phyloP scores from a whole-genome alignment of 371 early-diverging fungal genomes.

The Mucor velutinosus region DNA sequence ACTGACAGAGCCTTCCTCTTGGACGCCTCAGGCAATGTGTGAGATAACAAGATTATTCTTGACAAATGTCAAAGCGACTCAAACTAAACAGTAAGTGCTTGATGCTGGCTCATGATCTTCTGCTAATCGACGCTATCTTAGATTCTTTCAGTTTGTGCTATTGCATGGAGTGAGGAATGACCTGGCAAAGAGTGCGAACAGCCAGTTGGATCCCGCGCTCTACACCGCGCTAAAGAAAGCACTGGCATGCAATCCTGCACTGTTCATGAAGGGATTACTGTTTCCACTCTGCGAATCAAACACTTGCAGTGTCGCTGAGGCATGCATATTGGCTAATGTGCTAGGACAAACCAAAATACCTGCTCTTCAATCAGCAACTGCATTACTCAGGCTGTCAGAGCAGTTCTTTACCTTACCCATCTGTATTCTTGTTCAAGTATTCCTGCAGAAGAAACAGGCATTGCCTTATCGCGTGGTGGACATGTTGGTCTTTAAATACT shows the following conservation, averaged over 20 bases:
- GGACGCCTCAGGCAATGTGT: slow-evolving; percentile 94
- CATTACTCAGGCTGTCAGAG: slow-evolving; percentile 87
- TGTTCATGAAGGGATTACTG: slow-evolving; percentile 95
- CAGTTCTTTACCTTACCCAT: slow-evolving; percentile 89
- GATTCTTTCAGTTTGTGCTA: not conserved
- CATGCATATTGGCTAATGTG: slow-evolving; percentile 90
- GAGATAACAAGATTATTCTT: slow-evolving; percentile 93
- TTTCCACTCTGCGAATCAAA: slow-evolving; percentile 92
- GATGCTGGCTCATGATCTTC: not conserved
- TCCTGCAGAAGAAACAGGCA: slow-evolving; percentile 96
- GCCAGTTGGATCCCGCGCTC: slow-evolving; percentile 91
- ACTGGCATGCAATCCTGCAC: slow-evolving; percentile 88
- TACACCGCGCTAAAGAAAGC: slow-evolving; percentile 94
- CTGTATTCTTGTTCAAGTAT: slow-evolving; percentile 85
- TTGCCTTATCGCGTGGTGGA: slow-evolving; percentile 96
- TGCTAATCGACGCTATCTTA: not conserved
- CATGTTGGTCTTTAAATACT: slow-evolving; percentile 84
- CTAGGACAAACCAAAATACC: slow-evolving; percentile 73
- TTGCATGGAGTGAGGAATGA: not conserved
- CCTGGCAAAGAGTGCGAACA: slow-evolving; percentile 18
- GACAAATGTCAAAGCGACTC: slow-evolving; percentile 85
- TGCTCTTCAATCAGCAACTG: slow-evolving; percentile 81
- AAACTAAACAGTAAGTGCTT: slow-evolving; percentile 67
- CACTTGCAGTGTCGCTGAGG: slow-evolving; percentile 90
- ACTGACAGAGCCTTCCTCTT: slow-evolving; percentile 84